Base-by-base conservation (phyloP, 176 grass and related monocot species). In the Carex pumila region DNA sequence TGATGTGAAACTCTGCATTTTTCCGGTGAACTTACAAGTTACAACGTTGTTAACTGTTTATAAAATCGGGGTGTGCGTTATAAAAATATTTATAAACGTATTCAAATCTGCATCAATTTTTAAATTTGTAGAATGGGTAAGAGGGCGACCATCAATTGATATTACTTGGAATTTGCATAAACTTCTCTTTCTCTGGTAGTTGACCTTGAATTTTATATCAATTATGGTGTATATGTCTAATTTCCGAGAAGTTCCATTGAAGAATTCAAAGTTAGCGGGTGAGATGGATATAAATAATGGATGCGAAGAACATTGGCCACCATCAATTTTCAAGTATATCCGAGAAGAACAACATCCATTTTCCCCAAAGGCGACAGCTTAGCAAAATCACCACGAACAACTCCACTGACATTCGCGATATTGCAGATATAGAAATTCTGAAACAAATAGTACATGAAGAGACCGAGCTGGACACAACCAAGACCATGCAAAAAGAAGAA, bases 371-470 rank as follows among this genome's bases (percentile, higher is more conserved):
- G 34, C 3, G 39, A 43, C 6, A 43, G 6, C 39, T 43, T 6
- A 43, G 13, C 64, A 71, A 43, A 19, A 4, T 15, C 31, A 34
- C 64, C 15, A 70, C 50, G 70, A 50, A 73, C 39, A 73, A 29
- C 41, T 6, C 22, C 41, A 50, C 3, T 22, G 18, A 50, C 70
- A 25, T 1, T 73, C 0, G 2, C 0, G 43, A 50, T 50, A 22
- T 50, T 8, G 11, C n/a, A 49, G 70, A 49, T 12, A 21, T 73
- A 50, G 70, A 73, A 73, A 39, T 50, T 5, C 70, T 73, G n/a
- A 73, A 73, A 13, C 70, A 73, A 22, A 50, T 73, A 73, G 70
- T 73, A 15, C 70, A 73, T 12, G 43, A 73, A 73, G 43, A 73
- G 70, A 22, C 70, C 3, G 70, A 10, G 70, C n/a, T 22, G 41